Percentiles rank a stretch among this genome's conserved stretches.
phyloP scores from a whole-genome alignment of 441 rosid genomes.

The Jatropha podagrica region DNA sequence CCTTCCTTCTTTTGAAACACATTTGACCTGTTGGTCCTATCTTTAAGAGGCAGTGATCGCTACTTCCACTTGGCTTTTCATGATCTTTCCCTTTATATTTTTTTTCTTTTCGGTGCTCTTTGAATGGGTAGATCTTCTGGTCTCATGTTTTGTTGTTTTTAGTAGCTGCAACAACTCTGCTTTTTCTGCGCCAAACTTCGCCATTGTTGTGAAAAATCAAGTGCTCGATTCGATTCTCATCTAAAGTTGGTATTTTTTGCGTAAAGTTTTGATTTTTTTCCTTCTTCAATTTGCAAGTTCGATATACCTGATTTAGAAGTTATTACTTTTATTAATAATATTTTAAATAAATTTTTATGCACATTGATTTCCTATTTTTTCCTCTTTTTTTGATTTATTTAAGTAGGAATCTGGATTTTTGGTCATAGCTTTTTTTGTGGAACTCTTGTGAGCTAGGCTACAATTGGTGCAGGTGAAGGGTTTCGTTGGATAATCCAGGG shows the following conservation, averaged over 20 bases:
- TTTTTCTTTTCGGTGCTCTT: neutral
- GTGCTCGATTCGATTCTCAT: neutral
- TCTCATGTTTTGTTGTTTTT: neutral
- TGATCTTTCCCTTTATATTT: too few relatives aligned
- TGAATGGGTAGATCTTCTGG: too few relatives aligned
- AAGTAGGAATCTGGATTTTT: slow-evolving; percentile 1
- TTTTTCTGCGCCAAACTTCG: neutral
- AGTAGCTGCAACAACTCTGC: neutral
- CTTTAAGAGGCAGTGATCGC: neutral
- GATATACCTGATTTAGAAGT: neutral
- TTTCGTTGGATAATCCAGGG: slow-evolving; percentile 29
- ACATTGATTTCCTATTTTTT: neutral
- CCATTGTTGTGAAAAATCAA: neutral
- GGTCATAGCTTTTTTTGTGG: neutral
- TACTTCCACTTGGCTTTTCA: too few relatives aligned
- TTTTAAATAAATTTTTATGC: neutral
- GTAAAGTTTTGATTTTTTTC: neutral
- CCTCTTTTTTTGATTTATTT: neutral
- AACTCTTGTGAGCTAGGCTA: neutral
- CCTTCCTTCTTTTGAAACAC: neutral
- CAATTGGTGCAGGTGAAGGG: slow-evolving; percentile 16
- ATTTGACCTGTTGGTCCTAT: neutral
- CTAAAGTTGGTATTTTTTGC: too few relatives aligned
- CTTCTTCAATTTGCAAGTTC: neutral
- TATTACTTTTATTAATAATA: neutral